phyloP scores from a whole-genome alignment of 768 basidiomycete species.

The Tricholoma terreum region DNA sequence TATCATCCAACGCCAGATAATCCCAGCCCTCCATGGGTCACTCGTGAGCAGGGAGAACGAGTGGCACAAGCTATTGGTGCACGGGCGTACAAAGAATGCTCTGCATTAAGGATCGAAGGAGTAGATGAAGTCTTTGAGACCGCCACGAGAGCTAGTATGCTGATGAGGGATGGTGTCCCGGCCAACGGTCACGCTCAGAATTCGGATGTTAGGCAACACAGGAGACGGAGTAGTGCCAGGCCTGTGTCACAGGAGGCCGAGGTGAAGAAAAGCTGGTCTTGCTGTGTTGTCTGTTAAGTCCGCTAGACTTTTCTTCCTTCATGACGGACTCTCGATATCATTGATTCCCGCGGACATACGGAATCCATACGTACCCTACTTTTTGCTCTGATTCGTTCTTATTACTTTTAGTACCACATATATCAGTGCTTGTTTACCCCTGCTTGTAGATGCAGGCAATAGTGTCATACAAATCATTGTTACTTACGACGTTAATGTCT shows the following conservation, averaged over 20 bases:
- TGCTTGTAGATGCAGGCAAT: not conserved
- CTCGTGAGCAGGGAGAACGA: conserved; percentile 76
- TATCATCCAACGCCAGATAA: conserved; percentile 45
- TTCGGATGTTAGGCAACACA: conserved; percentile 43
- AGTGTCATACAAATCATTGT: not conserved
- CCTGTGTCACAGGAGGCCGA: conserved; percentile 40
- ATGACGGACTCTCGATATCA: not conserved
- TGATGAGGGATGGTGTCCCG: conserved; percentile 84
- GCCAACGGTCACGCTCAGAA: conserved; percentile 37
- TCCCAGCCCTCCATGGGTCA: conserved; percentile 51
- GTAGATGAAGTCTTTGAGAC: conserved; percentile 98
- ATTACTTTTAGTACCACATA: conserved; percentile 21
- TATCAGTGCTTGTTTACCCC: conserved; percentile 6
- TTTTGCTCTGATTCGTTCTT: conserved; percentile 24
- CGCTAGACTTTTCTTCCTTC: not conserved
- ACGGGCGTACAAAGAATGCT: conserved; percentile 92
- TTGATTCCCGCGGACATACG: conserved; percentile 22
- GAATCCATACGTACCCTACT: conserved; percentile 21
- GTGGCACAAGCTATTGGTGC: conserved; percentile 86
- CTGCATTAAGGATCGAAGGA: conserved; percentile 84
- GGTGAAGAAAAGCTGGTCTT: conserved; percentile 56
- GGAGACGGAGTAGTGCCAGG: conserved; percentile 53
- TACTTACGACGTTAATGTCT: conserved; percentile 6
- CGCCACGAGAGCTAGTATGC: conserved; percentile 93
- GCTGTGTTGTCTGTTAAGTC: conserved; percentile 65